Conservation (phyloP, 805 yeast genomes). For the Yarrowia yakushimensis region DNA sequence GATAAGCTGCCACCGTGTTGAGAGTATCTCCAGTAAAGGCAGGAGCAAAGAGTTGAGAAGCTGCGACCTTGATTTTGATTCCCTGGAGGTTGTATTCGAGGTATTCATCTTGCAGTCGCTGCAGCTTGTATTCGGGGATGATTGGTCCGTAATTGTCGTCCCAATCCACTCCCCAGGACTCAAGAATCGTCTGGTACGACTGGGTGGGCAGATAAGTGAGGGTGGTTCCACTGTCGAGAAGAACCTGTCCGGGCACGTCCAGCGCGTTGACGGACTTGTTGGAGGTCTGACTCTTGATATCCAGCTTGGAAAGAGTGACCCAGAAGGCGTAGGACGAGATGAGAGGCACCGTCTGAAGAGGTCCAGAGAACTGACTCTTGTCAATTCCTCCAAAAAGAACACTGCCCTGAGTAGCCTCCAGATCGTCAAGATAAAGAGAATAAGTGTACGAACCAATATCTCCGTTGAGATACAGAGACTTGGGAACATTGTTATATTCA, state of each 20-base stretch:
- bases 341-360: conserved; percentile 38
- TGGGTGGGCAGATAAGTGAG: conserved; percentile 45
- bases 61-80: conserved; percentile 82
- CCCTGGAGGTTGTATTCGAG: conserved; percentile 87
- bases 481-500: conserved; percentile 36
- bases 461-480: conserved; percentile 40
- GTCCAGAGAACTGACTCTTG: conserved; percentile 26
- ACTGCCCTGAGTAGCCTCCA: conserved; percentile 31
- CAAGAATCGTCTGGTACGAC: conserved; percentile 33
- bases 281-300: conserved; percentile 26
- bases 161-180: conserved; percentile 61
- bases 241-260: conserved; percentile 15
- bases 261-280: conserved; percentile 36
- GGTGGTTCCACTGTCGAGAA: conserved; percentile 57
- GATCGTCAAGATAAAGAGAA: conserved; percentile 43
- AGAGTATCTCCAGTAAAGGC: conserved; percentile 28
- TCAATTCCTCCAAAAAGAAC: conserved; percentile 33
- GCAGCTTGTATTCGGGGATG: conserved; percentile 37
- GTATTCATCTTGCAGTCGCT: conserved; percentile 82
- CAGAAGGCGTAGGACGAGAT: conserved; percentile 30
- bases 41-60: conserved; percentile 55
- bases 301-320: conserved; percentile 15
- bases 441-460: conserved; percentile 41
- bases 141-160: conserved; percentile 1
- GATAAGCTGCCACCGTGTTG: conserved; percentile 32